Percentiles rank a stretch among this genome's conserved stretches.
Conservation (phyloP, 2,329 filamentous ascomycete species). For the Colletotrichum sp. region DNA sequence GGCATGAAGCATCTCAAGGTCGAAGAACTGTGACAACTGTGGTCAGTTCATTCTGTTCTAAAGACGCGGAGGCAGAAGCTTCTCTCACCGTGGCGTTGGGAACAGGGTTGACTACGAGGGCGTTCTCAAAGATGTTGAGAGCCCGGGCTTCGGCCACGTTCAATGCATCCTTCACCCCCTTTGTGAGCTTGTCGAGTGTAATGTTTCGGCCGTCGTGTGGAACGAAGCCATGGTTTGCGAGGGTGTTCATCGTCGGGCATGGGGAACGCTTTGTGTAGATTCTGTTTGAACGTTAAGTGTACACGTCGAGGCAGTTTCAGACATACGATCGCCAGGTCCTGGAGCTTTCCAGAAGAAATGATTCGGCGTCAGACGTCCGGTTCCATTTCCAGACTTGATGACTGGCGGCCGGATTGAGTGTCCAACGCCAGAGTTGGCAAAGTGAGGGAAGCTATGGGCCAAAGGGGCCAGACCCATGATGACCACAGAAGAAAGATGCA, state of each 20-base stretch:
- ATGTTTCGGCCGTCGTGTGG: slow-evolving; percentile 25
- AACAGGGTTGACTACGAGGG: slow-evolving; percentile 41
- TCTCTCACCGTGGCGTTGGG: slow-evolving; percentile 28
- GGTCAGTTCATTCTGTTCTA: background rate
- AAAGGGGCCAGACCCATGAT: background rate
- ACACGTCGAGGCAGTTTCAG: background rate
- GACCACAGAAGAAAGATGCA: background rate
- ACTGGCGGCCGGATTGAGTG: background rate
- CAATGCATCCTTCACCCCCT: slow-evolving; percentile 31
- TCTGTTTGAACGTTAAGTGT: background rate
- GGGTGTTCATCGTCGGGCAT: slow-evolving; percentile 24
- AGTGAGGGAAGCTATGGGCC: background rate
- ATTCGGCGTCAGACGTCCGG: background rate
- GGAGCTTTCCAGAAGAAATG: background rate
- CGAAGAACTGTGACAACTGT: background rate
- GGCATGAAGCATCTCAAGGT: slow-evolving; percentile 38
- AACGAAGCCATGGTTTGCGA: slow-evolving; percentile 28
- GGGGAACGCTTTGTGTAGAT: background rate
- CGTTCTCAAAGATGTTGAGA: slow-evolving; percentile 44
- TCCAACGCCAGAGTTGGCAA: background rate
- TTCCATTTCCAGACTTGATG: background rate
- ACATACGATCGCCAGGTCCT: background rate
- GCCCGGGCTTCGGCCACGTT: slow-evolving; percentile 45
- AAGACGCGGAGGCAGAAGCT: slow-evolving; percentile 1
- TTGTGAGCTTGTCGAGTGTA: slow-evolving; percentile 25